These are phyloP conservation scores for Nigrospora sphaerica DNA, from an alignment of 2,329 filamentous ascomycete genomes.

Conservation along the genomic window DNA sequence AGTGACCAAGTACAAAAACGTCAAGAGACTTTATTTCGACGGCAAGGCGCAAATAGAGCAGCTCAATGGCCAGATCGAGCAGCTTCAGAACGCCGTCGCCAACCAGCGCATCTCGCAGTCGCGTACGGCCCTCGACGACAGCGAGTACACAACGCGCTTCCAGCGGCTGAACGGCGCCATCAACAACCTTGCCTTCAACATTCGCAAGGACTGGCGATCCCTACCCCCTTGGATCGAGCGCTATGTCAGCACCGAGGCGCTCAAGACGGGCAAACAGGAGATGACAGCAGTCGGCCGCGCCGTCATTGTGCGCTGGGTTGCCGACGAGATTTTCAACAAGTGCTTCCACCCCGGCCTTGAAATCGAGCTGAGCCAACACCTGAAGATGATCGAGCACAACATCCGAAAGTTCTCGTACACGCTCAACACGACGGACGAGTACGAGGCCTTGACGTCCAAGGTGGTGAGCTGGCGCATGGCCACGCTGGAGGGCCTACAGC, in stretches of 20 bases:
- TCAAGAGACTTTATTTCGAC: constrained; percentile 96
- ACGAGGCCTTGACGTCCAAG: constrained; percentile 79
- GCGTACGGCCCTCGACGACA: constrained; percentile 89
- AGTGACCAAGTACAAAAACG: constrained; percentile 97
- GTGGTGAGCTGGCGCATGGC: constrained; percentile 90
- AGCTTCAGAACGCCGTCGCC: constrained; percentile 93
- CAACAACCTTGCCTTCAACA: constrained; percentile 90
- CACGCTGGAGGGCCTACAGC: constrained; percentile 83
- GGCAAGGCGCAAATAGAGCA: constrained; percentile 88
- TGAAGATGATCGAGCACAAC: constrained; percentile 84
- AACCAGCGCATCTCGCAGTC: constrained; percentile 94
- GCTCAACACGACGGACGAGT: constrained; percentile 74
- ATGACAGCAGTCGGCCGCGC: constrained; percentile 95
- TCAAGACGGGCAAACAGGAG: constrained; percentile 85
- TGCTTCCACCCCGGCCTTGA: constrained; percentile 91
- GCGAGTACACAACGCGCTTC: constrained; percentile 85
- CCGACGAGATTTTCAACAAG: constrained; percentile 83
- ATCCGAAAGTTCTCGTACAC: constrained; percentile 72
- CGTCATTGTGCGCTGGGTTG: constrained; percentile 81
- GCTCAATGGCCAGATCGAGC: constrained; percentile 80
- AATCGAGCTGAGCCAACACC: constrained; percentile 61
- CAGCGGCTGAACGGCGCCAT: constrained; percentile 88
- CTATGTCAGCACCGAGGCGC: constrained; percentile 77
- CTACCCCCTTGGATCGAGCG: constrained; percentile 74
- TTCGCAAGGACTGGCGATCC: constrained; percentile 85